These are phyloP conservation scores for Backusella tuberculispora DNA, from an alignment of 192 early-diverging fungal genomes.

Conservation along the genomic window DNA sequence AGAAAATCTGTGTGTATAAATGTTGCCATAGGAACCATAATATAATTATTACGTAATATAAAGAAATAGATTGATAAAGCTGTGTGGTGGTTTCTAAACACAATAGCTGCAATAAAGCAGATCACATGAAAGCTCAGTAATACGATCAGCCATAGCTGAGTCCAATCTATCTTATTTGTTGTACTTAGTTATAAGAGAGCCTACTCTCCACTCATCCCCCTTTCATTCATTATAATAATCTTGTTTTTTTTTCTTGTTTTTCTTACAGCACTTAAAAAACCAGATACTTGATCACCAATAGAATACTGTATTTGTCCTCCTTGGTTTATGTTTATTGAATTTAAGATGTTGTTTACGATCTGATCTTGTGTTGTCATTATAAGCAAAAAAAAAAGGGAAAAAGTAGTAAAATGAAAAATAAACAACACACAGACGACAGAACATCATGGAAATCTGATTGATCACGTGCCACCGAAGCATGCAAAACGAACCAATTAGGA, in stretches of 20 bases:
- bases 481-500: neutral
- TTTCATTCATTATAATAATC: neutral
- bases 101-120: constrained; percentile 40
- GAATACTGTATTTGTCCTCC: neutral
- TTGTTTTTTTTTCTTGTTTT: neutral
- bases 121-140: constrained; percentile 46
- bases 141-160: constrained; percentile 50
- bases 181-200: no score
- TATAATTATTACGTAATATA: constrained; percentile 39
- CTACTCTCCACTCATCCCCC: neutral
- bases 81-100: constrained; percentile 47
- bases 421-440: no score
- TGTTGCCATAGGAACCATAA: neutral
- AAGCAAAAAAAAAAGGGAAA: neutral
- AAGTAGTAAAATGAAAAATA: neutral
- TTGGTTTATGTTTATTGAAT: constrained; percentile 2
- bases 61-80: constrained; percentile 47
- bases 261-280: neutral
- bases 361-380: neutral
- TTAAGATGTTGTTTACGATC: neutral
- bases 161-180: constrained; percentile 50
- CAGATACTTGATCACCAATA: neutral
- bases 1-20: neutral
- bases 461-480: neutral
- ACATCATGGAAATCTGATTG: no score